A percentile compares a stretch with the other conserved stretches of the same genome.
These are phyloP conservation scores for Flaveria trinervia DNA, from an alignment of 129 eudicot genomes.

Conservation along the genomic window DNA sequence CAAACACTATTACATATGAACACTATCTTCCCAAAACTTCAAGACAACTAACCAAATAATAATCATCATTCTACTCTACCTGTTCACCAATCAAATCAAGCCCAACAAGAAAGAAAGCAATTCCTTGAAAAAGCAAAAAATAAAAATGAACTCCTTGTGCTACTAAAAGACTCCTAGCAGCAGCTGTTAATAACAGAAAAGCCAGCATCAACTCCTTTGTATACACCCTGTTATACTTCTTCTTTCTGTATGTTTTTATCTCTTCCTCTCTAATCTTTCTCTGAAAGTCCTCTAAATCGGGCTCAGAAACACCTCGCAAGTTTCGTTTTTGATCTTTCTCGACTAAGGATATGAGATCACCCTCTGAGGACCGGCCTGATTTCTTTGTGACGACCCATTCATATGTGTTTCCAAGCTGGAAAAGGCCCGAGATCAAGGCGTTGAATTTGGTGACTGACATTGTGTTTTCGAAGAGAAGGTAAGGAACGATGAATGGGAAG, in stretches of 20 bases:
- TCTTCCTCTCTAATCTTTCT: slow-evolving; percentile 46
- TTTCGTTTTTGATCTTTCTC: slow-evolving; percentile 46
- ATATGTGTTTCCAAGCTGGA: slow-evolving; percentile 81
- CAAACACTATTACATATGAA: too few relatives aligned
- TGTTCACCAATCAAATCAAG: slow-evolving; percentile 87
- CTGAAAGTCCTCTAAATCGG: slow-evolving; percentile 41
- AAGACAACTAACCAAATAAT: too few relatives aligned
- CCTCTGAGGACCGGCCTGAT: slow-evolving; percentile 90
- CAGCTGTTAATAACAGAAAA: slow-evolving; percentile 70
- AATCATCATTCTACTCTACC: slow-evolving; percentile 28
- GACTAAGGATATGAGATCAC: slow-evolving; percentile 52
- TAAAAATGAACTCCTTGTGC: slow-evolving; percentile 90
- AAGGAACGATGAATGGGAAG: slow-evolving; percentile 84
- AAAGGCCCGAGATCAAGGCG: slow-evolving; percentile 88
- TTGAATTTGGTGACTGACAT: slow-evolving; percentile 92
- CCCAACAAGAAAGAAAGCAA: slow-evolving; percentile 85
- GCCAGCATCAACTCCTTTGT: slow-evolving; percentile 78
- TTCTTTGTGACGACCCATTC: slow-evolving; percentile 94
- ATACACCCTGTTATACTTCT: slow-evolving; percentile 69
- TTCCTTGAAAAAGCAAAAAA: slow-evolving; percentile 86
- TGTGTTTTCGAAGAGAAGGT: slow-evolving; percentile 87
- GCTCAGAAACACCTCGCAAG: slow-evolving; percentile 45
- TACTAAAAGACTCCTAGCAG: slow-evolving; percentile 76
- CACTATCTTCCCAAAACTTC: too few relatives aligned
- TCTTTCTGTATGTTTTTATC: slow-evolving; percentile 30